Conservation (phyloP, 164 flowering plant species). For the Liquidambar formosana region DNA sequence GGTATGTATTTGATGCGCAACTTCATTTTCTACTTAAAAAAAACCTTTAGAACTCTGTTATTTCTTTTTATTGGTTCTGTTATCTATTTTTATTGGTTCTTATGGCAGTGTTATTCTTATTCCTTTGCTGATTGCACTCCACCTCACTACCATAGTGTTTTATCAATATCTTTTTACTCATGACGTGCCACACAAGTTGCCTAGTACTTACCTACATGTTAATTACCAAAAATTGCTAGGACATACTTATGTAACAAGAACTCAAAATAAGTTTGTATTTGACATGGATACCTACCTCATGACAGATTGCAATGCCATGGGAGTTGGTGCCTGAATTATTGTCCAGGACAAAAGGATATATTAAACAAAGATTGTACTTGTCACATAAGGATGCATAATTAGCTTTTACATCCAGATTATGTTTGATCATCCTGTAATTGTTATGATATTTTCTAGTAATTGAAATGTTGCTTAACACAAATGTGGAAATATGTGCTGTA, state of each 20-base stretch:
- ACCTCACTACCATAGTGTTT: background rate
- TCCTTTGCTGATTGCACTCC: background rate
- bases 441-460: background rate
- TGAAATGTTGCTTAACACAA: background rate
- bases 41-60: too few relatives aligned
- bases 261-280: background rate
- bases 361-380: background rate
- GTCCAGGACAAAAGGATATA: background rate
- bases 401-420: background rate
- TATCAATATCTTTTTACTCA: too few relatives aligned
- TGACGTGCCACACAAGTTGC: background rate
- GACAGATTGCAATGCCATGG: background rate
- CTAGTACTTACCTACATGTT: background rate
- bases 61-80: background rate
- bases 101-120: background rate
- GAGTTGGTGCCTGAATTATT: background rate
- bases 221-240: too few relatives aligned
- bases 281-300: background rate
- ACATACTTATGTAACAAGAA: background rate
- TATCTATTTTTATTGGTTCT: background rate
- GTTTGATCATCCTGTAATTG: background rate
- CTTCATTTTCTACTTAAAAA: background rate
- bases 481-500: conserved; percentile 21
- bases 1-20: conserved; percentile 40
- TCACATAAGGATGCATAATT: background rate